A percentile compares a stretch with the other conserved stretches of the same genome.
phyloP scores from a whole-genome alignment of 2,329 filamentous ascomycete species.

The Hypoxylon sp. region DNA sequence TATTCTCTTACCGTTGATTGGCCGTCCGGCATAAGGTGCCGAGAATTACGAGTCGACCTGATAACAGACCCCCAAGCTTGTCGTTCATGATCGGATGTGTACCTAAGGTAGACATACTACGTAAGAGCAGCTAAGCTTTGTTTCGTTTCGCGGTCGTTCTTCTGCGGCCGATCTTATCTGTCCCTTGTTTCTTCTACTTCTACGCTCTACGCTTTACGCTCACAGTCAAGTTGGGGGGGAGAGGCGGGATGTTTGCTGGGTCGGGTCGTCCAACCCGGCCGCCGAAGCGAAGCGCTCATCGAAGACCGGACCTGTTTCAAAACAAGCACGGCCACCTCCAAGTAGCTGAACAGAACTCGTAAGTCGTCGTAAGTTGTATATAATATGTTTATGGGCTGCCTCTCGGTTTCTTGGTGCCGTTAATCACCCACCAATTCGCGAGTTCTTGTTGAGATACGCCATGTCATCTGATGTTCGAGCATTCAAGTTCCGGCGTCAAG shows the following conservation, averaged over 20 bases:
- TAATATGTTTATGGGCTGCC: slow-evolving; percentile 35
- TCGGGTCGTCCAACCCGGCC: slow-evolving; percentile 23
- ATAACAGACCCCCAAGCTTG: slow-evolving; percentile 2
- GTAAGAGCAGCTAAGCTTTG: slow-evolving; percentile 28
- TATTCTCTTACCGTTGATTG: slow-evolving; percentile 20
- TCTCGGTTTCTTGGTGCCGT: slow-evolving; percentile 22
- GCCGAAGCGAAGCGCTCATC: slow-evolving; percentile 32
- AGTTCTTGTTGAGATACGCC: background rate
- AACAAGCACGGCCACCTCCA: slow-evolving; percentile 35
- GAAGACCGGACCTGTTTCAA: slow-evolving; percentile 32
- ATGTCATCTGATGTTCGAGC: slow-evolving; percentile 7
- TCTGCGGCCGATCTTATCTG: slow-evolving; percentile 26
- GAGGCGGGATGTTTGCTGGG: background rate
- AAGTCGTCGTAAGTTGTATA: slow-evolving; percentile 28
- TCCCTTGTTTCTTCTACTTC: slow-evolving; percentile 7
- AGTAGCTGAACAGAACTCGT: slow-evolving; percentile 19
- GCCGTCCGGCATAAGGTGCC: slow-evolving; percentile 24
- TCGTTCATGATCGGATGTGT: background rate
- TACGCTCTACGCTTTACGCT: slow-evolving; percentile 9
- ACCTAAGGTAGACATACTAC: slow-evolving; percentile 16
- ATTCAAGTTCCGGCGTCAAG: slow-evolving; percentile 9
- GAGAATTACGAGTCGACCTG: slow-evolving; percentile 24
- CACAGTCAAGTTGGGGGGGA: slow-evolving; percentile 13
- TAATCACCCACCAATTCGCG: background rate
- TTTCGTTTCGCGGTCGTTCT: slow-evolving; percentile 36